Evolutionary conservation across 2,329 filamentous ascomycete genomes (phyloP).

Genomic region (Phialemoniopsis sp.): DNA sequence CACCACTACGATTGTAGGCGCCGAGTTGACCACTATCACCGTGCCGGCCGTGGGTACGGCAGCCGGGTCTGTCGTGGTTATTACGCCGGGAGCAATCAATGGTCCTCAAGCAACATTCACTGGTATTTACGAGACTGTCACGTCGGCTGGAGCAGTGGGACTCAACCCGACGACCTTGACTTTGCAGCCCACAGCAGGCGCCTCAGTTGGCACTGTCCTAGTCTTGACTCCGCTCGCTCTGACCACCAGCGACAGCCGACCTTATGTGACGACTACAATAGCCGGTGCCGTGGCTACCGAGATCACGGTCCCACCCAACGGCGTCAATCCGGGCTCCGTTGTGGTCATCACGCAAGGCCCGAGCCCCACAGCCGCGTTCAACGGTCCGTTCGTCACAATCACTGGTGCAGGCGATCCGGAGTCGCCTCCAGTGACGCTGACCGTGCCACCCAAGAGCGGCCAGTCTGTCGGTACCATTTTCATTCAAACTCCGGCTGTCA

Average conservation of each 20-base stretch:
- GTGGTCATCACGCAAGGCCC: too few species aligned
- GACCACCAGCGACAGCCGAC: background rate
- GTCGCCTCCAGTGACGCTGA: background rate
- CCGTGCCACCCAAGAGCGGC: background rate
- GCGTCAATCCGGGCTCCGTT: background rate
- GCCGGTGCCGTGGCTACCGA: background rate
- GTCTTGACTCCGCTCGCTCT: slow-evolving; percentile 1
- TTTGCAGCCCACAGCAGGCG: slow-evolving; percentile 5
- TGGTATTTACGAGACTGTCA: slow-evolving; percentile 1
- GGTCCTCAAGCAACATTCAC: background rate
- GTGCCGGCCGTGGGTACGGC: too few species aligned
- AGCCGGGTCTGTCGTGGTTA: too few species aligned
- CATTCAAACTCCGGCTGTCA: background rate
- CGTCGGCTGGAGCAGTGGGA: slow-evolving; percentile 2
- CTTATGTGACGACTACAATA: slow-evolving; percentile 2
- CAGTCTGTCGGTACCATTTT: slow-evolving; percentile 3
- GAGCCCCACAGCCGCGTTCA: background rate
- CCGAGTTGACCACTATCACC: too few species aligned
- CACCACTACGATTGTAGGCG: too few species aligned
- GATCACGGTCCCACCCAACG: background rate
- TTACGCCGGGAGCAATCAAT: background rate
- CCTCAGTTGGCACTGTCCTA: slow-evolving; percentile 8
- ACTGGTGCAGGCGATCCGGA: background rate
- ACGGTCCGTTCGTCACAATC: slow-evolving; percentile 3
- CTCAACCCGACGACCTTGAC: slow-evolving; percentile 4